A percentile compares a stretch with the other conserved stretches of the same genome.
phyloP scores from a whole-genome alignment of 2,329 filamentous ascomycete species.

The Hypoxylon sp. region DNA sequence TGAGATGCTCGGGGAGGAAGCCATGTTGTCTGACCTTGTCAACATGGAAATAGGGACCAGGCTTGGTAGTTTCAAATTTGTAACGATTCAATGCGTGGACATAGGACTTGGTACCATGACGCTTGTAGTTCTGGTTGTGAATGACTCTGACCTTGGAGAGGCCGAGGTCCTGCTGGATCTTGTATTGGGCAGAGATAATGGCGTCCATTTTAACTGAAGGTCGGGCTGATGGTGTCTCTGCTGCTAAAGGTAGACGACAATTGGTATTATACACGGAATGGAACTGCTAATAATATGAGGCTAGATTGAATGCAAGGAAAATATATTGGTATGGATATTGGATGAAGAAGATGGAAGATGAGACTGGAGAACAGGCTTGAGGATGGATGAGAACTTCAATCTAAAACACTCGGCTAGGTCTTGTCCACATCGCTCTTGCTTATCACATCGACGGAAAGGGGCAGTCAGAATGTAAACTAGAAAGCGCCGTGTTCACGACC shows the following conservation, averaged over 20 bases:
- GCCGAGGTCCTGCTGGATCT: conserved; percentile 56
- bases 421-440: conserved; percentile 25
- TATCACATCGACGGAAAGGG: conserved; percentile 6
- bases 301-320: conserved; percentile 1
- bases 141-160: conserved; percentile 66
- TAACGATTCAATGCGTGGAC: conserved; percentile 73
- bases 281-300: conserved; percentile 24
- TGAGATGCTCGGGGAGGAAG: conserved; percentile 59
- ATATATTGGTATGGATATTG: conserved; percentile 6
- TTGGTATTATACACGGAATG: conserved; percentile 21
- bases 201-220: conserved; percentile 54
- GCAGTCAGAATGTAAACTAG: background rate
- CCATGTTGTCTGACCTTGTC: conserved; percentile 65
- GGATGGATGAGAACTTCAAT: background rate
- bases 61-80: conserved; percentile 73
- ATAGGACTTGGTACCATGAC: conserved; percentile 74
- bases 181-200: conserved; percentile 55
- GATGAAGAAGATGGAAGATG: conserved; percentile 10
- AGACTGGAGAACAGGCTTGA: background rate
- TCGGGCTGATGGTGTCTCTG: conserved; percentile 8
- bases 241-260: conserved; percentile 1
- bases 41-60: conserved; percentile 72
- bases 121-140: conserved; percentile 72
- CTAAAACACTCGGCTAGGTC: background rate
- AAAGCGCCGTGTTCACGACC: background rate